Base-by-base conservation (phyloP, 73 alveolate species). In the Durusdinium trenchii region DNA sequence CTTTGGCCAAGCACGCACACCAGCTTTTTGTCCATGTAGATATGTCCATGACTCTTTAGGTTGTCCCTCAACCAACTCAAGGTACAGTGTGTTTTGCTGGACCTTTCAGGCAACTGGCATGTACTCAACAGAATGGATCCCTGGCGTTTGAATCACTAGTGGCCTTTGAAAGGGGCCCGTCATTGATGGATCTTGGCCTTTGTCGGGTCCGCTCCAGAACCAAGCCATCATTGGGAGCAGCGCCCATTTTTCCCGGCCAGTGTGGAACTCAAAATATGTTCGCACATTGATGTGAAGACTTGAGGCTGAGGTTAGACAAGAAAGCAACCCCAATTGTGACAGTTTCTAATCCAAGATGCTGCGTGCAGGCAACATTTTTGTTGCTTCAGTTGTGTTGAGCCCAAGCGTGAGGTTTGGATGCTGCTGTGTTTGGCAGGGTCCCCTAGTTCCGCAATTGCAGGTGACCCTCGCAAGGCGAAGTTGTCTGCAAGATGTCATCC, bases 381-480 rank as follows among this genome's bases (percentile, higher is more conserved):
- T 40, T 6, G 9, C 51, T 36, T 10, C 12, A 14, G n/a, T n/a
- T 20, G 32, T 5, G 32, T 0, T 3, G 0, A 4, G 51, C 87
- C n/a, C n/a, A n/a, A n/a, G n/a, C n/a, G n/a, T 76, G 87, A 79
- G 90, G 90, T 79, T 79, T 79, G 90, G 90, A 79, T 47, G 3
- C 47, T 79, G 46, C 32, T 79, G 45, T 79, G 90, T 61, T 67
- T 79, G 90, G 90, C 46, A 43, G 90, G 90, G 90, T 47, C 46
- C 2, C 90, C n/a, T 23, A 60, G 73, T 23, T 32, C 0, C 30
- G 73, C n/a, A 60, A 32, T 23, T 60, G 18, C 30, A 32, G 73
- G 73, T 60, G 3, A 60, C 30, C 73, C 73, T 1, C n/a, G 73
- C n/a, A 60, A 23, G 30, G n/a, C 73, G 1, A 60, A 60, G 30